Base-by-base conservation (phyloP, 169 alveolate genomes). In the Eimeria praecox region DNA sequence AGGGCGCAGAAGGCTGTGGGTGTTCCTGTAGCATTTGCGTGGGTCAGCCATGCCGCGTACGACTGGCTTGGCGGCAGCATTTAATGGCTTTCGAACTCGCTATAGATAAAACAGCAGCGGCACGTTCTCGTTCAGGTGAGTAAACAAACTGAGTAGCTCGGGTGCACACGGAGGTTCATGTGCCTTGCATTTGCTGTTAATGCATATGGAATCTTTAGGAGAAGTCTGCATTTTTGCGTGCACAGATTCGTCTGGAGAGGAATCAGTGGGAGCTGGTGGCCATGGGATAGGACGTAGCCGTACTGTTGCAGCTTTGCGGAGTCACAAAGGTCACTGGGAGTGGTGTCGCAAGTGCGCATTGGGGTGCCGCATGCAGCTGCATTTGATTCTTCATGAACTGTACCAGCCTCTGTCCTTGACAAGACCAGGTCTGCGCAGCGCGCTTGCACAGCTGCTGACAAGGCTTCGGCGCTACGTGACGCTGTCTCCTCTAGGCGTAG, bases 301-400 rank as follows among this genome's bases (percentile, higher is more conserved):
- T 40, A 42, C 93, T 8, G 93, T 62, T 38, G 59, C 56, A n/a
- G 20, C 93, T 35, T 24, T 71, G 14, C 40, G 82, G 71, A 56
- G 59, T 71, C 49, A 42, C 82, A 87, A 87, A 42, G 93, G 93
- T 3, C 66, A 66, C 66, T 87, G 93, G 93, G 93, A 87, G 33
- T 87, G 93, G 93, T 87, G 93, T 71, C 78, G 82, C 27, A 87
- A 27, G 78, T 87, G 93, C 20, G 83, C 78, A 10, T 40, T 87
- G 78, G 93, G 93, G 56, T 87, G 93, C 83, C 93, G 93, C 82
- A 87, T 87, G 93, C 93, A 87, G 42, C 73, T 87, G 18, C 82
- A 71, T 30, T 87, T 87, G 93, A 87, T 87, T 62, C 82, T 87
- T 22, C 93, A 87, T 62, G 93, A 87, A 49, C 93, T 87, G 20